These are phyloP conservation scores for Antrodiella citrinella DNA, from an alignment of 768 basidiomycete genomes.

Conservation along the genomic window DNA sequence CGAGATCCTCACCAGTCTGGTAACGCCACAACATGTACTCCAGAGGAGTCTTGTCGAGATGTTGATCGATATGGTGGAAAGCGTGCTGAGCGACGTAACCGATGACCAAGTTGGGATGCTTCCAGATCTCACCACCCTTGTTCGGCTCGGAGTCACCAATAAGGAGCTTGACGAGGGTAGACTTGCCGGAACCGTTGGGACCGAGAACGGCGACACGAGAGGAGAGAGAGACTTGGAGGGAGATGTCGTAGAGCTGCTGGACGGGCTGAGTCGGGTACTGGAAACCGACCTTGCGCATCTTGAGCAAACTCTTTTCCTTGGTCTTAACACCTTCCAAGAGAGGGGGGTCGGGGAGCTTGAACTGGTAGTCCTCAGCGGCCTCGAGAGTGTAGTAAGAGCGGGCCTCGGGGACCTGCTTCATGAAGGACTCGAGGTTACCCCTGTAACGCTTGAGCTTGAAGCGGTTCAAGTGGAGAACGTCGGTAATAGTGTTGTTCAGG, in stretches of 20 bases:
- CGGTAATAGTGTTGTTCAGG: constrained; percentile 97
- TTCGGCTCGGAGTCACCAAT: constrained; percentile 96
- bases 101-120: constrained; percentile 98
- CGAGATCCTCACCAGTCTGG: constrained; percentile 98
- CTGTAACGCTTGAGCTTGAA: constrained; percentile 96
- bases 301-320: constrained; percentile 93
- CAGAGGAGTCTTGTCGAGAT: constrained; percentile 97
- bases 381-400: constrained; percentile 97
- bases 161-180: constrained; percentile 92
- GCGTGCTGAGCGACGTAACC: constrained; percentile 99
- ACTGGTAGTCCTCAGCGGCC: constrained; percentile 94
- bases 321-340: constrained; percentile 99
- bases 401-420: constrained; percentile 91
- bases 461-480: constrained; percentile 95
- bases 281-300: constrained; percentile 98
- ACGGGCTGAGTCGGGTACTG: constrained; percentile 83
- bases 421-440: constrained; percentile 92
- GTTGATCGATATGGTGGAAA: constrained; percentile 98
- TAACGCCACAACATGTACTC: constrained; percentile 99
- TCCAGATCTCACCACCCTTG: constrained; percentile 97
- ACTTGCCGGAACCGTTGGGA: constrained; percentile 98
- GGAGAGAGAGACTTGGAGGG: constrained; percentile 93
- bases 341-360: constrained; percentile 96
- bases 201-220: constrained; percentile 98
- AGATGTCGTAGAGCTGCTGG: constrained; percentile 91